A percentile compares a stretch with the other conserved stretches of the same genome.
Conservation (phyloP, 164 flowering plant genomes). For the Litsea cubeba region DNA sequence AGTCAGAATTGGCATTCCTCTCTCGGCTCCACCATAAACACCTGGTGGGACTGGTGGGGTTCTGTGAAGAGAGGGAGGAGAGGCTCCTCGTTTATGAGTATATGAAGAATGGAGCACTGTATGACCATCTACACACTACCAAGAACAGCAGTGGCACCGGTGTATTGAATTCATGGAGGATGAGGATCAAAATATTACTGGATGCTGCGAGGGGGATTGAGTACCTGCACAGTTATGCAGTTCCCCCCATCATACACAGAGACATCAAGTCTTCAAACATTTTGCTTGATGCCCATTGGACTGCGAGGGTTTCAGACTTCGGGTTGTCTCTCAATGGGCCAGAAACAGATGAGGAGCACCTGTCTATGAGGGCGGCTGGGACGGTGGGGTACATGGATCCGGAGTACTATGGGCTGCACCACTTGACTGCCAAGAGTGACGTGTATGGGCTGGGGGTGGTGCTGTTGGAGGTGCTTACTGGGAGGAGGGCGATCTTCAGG, state of each 20-base stretch:
- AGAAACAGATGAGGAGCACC: constrained; percentile 36
- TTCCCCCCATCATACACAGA: constrained; percentile 88
- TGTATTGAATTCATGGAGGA: constrained; percentile 75
- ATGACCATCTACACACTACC: constrained; percentile 76
- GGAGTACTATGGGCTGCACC: constrained; percentile 83
- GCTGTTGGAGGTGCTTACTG: constrained; percentile 75
- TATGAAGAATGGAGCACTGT: constrained; percentile 90
- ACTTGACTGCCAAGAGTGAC: constrained; percentile 90
- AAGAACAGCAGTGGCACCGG: constrained; percentile 45
- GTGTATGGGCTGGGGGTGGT: constrained; percentile 95
- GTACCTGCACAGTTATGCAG: constrained; percentile 92
- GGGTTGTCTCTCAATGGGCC: constrained; percentile 86
- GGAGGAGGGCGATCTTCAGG: constrained; percentile 84
- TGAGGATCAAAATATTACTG: constrained; percentile 70
- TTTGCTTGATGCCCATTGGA: constrained; percentile 70
- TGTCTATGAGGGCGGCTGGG: constrained; percentile 77
- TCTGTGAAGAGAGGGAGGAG: constrained; percentile 81
- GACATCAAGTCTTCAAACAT: constrained; percentile 98
- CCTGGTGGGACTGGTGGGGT: constrained; percentile 83
- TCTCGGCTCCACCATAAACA: constrained; percentile 94
- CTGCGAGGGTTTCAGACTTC: constrained; percentile 88
- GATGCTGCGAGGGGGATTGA: constrained; percentile 96
- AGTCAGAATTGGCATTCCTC: constrained; percentile 78
- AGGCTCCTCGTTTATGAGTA: constrained; percentile 83
- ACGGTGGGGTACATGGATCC: constrained; percentile 99